phyloP scores from a whole-genome alignment of 2,329 filamentous ascomycete species.

The Ceratocystis cubensis region DNA sequence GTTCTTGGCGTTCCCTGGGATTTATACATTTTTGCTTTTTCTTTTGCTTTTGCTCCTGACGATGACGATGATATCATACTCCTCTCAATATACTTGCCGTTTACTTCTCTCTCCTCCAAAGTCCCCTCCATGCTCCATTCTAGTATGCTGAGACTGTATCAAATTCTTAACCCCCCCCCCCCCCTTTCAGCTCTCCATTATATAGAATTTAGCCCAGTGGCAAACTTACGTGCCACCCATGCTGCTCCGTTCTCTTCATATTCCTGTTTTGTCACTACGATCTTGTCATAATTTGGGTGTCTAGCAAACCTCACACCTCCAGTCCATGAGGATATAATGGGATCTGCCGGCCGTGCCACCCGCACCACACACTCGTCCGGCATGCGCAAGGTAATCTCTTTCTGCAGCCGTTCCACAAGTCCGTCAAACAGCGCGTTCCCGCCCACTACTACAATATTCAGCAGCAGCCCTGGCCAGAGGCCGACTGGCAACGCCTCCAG shows the following conservation, averaged over 20 bases:
- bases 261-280: conserved; percentile 74
- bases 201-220: conserved; percentile 22
- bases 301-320: conserved; percentile 69
- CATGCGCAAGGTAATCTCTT: conserved; percentile 57
- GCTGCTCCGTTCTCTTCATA: conserved; percentile 74
- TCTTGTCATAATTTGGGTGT: conserved; percentile 51
- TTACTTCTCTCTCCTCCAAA: neutral
- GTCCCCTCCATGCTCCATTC: neutral
- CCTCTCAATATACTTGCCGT: conserved; percentile 6
- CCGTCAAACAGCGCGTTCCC: conserved; percentile 71
- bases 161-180: too few relatives aligned
- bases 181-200: neutral
- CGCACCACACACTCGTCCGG: conserved; percentile 68
- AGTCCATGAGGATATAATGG: conserved; percentile 70
- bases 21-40: conserved; percentile 1
- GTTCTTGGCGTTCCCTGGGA: conserved; percentile 2
- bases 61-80: conserved; percentile 8
- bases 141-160: neutral
- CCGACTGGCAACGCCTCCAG: conserved; percentile 64
- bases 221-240: conserved; percentile 65
- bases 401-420: conserved; percentile 66
- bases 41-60: neutral
- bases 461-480: conserved; percentile 68
- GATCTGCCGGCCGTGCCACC: conserved; percentile 56
- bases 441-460: conserved; percentile 80